A percentile compares a stretch with the other conserved stretches of the same genome.
Conservation (phyloP, 1,139 yeast species). For the Wickerhamomyces sp. region DNA sequence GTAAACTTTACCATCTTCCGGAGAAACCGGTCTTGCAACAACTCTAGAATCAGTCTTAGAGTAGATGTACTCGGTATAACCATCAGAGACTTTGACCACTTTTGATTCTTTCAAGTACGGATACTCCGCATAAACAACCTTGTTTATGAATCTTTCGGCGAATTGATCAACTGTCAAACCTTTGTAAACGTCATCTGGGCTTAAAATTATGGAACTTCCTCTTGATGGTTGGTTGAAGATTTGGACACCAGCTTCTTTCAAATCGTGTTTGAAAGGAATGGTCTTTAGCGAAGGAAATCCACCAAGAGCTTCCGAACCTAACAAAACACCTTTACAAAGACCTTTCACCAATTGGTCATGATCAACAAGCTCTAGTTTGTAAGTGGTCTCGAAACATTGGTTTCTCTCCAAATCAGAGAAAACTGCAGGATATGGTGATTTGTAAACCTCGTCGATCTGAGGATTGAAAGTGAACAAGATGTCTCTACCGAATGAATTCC, state of each 20-base stretch:
- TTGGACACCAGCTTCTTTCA: conserved; percentile 58
- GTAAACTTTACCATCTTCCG: conserved; percentile 39
- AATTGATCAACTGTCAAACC: conserved; percentile 44
- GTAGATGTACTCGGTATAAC: conserved; percentile 41
- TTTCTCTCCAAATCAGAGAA: conserved; percentile 76
- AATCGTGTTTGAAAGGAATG: conserved; percentile 51
- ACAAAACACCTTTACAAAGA: conserved; percentile 59
- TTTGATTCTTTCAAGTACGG: conserved; percentile 84
- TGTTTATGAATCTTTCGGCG: conserved; percentile 54
- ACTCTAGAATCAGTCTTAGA: conserved; percentile 32
- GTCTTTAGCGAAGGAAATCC: conserved; percentile 87
- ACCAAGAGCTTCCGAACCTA: conserved; percentile 68
- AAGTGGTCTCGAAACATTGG: conserved; percentile 62
- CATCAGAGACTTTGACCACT: conserved; percentile 61
- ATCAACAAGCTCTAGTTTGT: conserved; percentile 45
- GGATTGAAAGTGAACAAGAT: conserved; percentile 71
- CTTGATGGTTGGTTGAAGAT: conserved; percentile 85
- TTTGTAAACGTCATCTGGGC: conserved; percentile 49
- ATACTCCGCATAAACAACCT: conserved; percentile 74
- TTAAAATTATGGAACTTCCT: conserved; percentile 74
- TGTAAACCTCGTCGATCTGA: conserved; percentile 62
- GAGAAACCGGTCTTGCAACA: conserved; percentile 36
- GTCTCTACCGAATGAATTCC: conserved; percentile 74
- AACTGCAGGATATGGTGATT: conserved; percentile 74
- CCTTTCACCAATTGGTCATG: conserved; percentile 49